These are phyloP conservation scores for Thelephora terrestris DNA, from an alignment of 1,284 basidiomycete genomes.

Conservation along the genomic window DNA sequence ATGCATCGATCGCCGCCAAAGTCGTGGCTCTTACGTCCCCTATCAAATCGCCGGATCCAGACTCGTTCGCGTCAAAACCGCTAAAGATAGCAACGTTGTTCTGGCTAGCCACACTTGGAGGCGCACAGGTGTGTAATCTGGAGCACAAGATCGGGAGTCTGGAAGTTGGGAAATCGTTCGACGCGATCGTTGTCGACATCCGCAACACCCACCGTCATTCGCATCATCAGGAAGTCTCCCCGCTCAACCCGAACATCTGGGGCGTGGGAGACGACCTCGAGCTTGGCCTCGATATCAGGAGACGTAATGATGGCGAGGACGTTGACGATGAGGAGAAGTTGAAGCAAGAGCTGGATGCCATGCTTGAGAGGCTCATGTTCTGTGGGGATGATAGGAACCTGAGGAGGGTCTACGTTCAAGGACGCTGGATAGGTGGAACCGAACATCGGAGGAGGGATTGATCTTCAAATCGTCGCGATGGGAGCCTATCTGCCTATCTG, in stretches of 20 bases:
- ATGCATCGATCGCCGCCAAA: slow-evolving; percentile 80
- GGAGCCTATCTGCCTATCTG: no score
- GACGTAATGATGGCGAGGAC: background rate
- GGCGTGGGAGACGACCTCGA: slow-evolving; percentile 29
- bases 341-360: slow-evolving; percentile 30
- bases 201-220: slow-evolving; percentile 29
- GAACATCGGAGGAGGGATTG: slow-evolving; percentile 11
- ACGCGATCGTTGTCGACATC: slow-evolving; percentile 69
- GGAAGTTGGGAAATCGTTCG: slow-evolving; percentile 77
- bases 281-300: slow-evolving; percentile 13
- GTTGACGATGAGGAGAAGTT: slow-evolving; percentile 12
- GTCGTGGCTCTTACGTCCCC: slow-evolving; percentile 39
- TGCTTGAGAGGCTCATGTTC: slow-evolving; percentile 70
- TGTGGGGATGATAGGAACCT: slow-evolving; percentile 89
- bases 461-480: no score
- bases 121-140: slow-evolving; percentile 77
- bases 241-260: slow-evolving; percentile 54
- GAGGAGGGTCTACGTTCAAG: slow-evolving; percentile 76
- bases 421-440: slow-evolving; percentile 65
- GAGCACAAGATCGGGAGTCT: slow-evolving; percentile 72
- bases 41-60: slow-evolving; percentile 6
- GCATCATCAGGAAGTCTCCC: background rate
- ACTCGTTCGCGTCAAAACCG: slow-evolving; percentile 47
- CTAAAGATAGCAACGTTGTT: slow-evolving; percentile 72
- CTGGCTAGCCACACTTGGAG: slow-evolving; percentile 88